A percentile compares a stretch with the other conserved stretches of the same genome.
Conservation (phyloP, 2,329 filamentous ascomycete species). For the Paracoccidioides brasiliensis region DNA sequence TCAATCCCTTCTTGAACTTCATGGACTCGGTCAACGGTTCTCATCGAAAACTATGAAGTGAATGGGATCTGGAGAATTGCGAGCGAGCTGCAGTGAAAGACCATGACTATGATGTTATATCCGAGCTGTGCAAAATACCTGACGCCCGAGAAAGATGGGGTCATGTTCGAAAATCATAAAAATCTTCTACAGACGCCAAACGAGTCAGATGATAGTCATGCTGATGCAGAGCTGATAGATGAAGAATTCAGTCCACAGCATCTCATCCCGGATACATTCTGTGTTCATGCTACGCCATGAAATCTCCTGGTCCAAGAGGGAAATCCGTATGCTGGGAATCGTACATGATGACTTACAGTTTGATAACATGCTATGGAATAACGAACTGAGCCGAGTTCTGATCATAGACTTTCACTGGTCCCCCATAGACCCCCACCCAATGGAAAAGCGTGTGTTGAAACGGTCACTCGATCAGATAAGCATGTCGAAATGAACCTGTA, state of each 20-base stretch:
- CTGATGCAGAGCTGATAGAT: neutral
- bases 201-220: neutral
- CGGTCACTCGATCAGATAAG: neutral
- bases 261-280: too few relatives aligned
- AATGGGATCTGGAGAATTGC: conserved; percentile 19
- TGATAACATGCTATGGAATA: conserved; percentile 17
- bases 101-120: conserved; percentile 17
- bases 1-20: conserved; percentile 8
- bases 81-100: conserved; percentile 18
- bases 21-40: conserved; percentile 12
- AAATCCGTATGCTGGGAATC: neutral
- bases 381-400: conserved; percentile 12
- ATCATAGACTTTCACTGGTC: conserved; percentile 17
- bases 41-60: conserved; percentile 15
- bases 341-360: conserved; percentile 5
- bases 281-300: neutral
- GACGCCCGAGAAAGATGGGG: conserved; percentile 14
- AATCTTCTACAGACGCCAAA: conserved; percentile 6
- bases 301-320: neutral
- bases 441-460: neutral
- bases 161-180: conserved; percentile 13
- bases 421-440: conserved; percentile 7
- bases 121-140: conserved; percentile 17
- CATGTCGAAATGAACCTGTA: neutral
- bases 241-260: neutral